phyloP scores from a whole-genome alignment of 305 asterid species.

The Withania somnifera region DNA sequence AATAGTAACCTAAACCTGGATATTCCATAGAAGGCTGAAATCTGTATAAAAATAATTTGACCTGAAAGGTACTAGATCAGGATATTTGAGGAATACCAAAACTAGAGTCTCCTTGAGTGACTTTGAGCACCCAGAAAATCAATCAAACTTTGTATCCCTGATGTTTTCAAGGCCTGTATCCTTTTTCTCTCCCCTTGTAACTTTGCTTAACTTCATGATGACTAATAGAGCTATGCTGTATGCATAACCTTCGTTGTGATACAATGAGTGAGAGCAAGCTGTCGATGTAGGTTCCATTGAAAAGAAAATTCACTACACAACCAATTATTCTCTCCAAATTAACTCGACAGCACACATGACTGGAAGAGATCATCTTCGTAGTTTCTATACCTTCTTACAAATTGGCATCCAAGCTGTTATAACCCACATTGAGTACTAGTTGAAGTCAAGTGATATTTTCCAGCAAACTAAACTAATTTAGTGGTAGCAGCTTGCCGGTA shows the following conservation, averaged over 20 bases:
- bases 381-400: background rate
- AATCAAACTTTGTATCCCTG: background rate
- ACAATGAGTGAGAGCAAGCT: background rate
- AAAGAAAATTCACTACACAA: background rate
- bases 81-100: background rate
- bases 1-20: too few species aligned
- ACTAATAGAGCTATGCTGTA: too few species aligned
- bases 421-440: background rate
- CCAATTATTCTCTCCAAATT: background rate
- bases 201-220: too few species aligned
- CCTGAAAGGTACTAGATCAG: background rate
- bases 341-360: background rate
- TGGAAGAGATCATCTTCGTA: background rate
- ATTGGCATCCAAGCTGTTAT: background rate
- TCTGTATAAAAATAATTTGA: background rate
- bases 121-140: background rate
- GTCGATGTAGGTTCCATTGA: background rate
- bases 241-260: background rate
- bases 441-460: background rate
- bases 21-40: too few species aligned
- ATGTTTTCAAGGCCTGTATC: too few species aligned
- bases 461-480: background rate
- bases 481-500: background rate
- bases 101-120: background rate
- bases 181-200: too few species aligned